phyloP scores from a whole-genome alignment of 2,329 filamentous ascomycete genomes.

The Fusarium burgessii region DNA sequence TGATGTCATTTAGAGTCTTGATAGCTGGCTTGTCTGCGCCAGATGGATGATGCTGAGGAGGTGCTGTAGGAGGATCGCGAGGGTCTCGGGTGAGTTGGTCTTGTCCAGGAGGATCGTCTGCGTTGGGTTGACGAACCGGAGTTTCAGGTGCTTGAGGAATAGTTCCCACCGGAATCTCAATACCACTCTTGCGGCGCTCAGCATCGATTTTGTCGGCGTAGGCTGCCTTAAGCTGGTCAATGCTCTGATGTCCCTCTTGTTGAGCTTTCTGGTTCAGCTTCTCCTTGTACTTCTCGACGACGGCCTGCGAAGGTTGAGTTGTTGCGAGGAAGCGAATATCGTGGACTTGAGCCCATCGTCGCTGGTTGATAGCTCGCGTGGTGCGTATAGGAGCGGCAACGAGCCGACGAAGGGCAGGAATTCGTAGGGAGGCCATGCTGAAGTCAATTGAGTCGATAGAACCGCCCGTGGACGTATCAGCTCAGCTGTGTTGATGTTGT shows the following conservation, averaged over 20 bases:
- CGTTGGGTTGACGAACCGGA: slow-evolving; percentile 53
- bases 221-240: slow-evolving; percentile 81
- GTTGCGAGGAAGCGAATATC: slow-evolving; percentile 91
- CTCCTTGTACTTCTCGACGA: slow-evolving; percentile 86
- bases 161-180: slow-evolving; percentile 52
- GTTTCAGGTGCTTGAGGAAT: slow-evolving; percentile 54
- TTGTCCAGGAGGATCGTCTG: slow-evolving; percentile 48
- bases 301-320: slow-evolving; percentile 72
- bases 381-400: slow-evolving; percentile 50
- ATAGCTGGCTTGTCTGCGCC: slow-evolving; percentile 49
- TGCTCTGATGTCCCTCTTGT: slow-evolving; percentile 75
- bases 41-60: slow-evolving; percentile 28
- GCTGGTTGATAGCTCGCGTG: slow-evolving; percentile 65
- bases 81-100: slow-evolving; percentile 26
- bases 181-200: slow-evolving; percentile 75
- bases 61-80: slow-evolving; percentile 15
- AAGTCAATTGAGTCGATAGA: slow-evolving; percentile 13
- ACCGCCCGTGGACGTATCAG: slow-evolving; percentile 8
- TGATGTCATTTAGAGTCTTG: slow-evolving; percentile 63
- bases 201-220: slow-evolving; percentile 87
- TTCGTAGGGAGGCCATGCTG: slow-evolving; percentile 62
- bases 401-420: slow-evolving; percentile 62
- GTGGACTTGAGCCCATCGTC: slow-evolving; percentile 91
- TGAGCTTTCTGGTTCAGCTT: slow-evolving; percentile 88
- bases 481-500: slow-evolving; percentile 7